A percentile compares a stretch with the other conserved stretches of the same genome.
These are phyloP conservation scores for Mortierella sp. DNA, from an alignment of 371 early-diverging fungal genomes.

Conservation along the genomic window DNA sequence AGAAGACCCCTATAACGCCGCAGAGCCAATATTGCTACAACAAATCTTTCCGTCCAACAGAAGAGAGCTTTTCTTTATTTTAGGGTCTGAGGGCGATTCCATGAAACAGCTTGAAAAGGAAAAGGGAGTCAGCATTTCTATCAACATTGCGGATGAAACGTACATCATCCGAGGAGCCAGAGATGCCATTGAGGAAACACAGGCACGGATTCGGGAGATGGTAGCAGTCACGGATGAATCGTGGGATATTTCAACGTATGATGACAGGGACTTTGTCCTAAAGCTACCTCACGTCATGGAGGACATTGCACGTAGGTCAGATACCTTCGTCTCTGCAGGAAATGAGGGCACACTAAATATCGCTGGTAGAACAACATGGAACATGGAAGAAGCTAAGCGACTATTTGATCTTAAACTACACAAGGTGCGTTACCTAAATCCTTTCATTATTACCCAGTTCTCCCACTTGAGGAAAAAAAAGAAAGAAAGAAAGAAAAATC, in stretches of 20 bases:
- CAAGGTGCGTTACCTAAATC: slow-evolving; percentile 16
- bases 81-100: slow-evolving; percentile 39
- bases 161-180: slow-evolving; percentile 37
- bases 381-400: slow-evolving; percentile 50
- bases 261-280: slow-evolving; percentile 21
- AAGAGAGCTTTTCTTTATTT: slow-evolving; percentile 44
- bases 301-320: slow-evolving; percentile 48
- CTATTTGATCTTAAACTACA: slow-evolving; percentile 43
- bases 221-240: slow-evolving; percentile 47
- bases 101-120: slow-evolving; percentile 37
- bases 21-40: slow-evolving; percentile 15
- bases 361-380: slow-evolving; percentile 30
- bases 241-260: slow-evolving; percentile 48
- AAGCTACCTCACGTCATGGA: slow-evolving; percentile 26
- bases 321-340: slow-evolving; percentile 39
- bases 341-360: slow-evolving; percentile 23
- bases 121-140: slow-evolving; percentile 40
- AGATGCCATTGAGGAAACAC: slow-evolving; percentile 37
- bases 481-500: not conserved
- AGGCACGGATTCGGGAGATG: slow-evolving; percentile 34
- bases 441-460: not conserved
- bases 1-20: slow-evolving; percentile 33
- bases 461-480: not conserved
- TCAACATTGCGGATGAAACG: slow-evolving; percentile 49
- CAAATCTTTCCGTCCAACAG: slow-evolving; percentile 36